phyloP scores from a whole-genome alignment of 2,329 filamentous ascomycete genomes.

The Trichophyton benhamiae region DNA sequence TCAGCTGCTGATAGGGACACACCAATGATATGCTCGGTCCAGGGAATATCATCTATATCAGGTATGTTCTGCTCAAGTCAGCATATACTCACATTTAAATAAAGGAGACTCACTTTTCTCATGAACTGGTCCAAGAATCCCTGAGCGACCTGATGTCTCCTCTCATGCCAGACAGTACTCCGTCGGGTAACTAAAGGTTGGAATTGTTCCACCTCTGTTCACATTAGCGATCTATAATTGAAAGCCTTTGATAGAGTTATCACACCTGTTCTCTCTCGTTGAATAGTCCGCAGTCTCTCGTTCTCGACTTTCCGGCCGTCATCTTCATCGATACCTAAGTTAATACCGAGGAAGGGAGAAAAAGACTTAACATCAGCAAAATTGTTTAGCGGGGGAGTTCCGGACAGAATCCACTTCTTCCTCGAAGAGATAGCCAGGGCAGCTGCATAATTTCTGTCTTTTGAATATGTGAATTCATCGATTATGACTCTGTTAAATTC shows the following conservation, averaged over 20 bases:
- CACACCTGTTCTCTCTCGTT: constrained; percentile 34
- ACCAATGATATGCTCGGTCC: constrained; percentile 33
- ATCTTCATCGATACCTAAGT: constrained; percentile 44
- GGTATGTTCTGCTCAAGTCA: constrained; percentile 27
- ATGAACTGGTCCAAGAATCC: constrained; percentile 44
- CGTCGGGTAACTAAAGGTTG: constrained; percentile 38
- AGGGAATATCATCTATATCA: constrained; percentile 35
- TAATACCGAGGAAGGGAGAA: constrained; percentile 43
- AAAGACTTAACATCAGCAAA: constrained; percentile 50
- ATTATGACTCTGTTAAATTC: constrained; percentile 48
- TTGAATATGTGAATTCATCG: constrained; percentile 52
- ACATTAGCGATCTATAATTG: constrained; percentile 13
- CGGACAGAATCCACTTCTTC: constrained; percentile 51
- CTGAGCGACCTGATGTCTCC: constrained; percentile 42
- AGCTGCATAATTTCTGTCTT: constrained; percentile 30
- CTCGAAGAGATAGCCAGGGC: constrained; percentile 38
- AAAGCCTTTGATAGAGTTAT: neutral
- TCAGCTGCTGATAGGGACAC: constrained; percentile 38
- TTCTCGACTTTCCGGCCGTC: constrained; percentile 33
- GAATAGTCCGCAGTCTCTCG: constrained; percentile 33
- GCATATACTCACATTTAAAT: neutral
- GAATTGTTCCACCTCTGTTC: constrained; percentile 42
- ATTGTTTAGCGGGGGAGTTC: constrained; percentile 46
- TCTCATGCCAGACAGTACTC: constrained; percentile 41
- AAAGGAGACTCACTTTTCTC: constrained; percentile 25